These are phyloP conservation scores for Dianthus caryophyllus DNA, from an alignment of 148 eudicot genomes.

Conservation along the genomic window DNA sequence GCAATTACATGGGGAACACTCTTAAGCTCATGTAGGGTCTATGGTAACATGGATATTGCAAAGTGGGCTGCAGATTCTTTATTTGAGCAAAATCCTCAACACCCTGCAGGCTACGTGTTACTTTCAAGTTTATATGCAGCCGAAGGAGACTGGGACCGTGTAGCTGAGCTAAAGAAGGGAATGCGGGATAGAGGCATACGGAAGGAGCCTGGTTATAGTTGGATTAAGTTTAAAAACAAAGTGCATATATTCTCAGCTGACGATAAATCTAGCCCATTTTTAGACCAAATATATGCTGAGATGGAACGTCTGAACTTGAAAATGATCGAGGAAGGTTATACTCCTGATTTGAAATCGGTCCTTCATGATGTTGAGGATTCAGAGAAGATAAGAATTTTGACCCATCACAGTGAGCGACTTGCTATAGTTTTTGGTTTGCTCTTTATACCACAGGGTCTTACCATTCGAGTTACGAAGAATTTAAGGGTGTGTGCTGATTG, in stretches of 20 bases:
- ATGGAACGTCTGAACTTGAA: conserved; percentile 50
- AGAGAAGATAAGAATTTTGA: conserved; percentile 73
- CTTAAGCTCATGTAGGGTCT: conserved; percentile 81
- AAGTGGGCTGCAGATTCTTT: conserved; percentile 89
- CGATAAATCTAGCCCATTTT: conserved; percentile 71
- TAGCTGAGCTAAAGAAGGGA: conserved; percentile 62
- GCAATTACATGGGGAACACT: conserved; percentile 80
- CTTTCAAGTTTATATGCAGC: conserved; percentile 77
- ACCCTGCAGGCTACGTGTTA: conserved; percentile 80
- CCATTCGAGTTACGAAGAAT: conserved; percentile 82
- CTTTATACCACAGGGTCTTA: conserved; percentile 55
- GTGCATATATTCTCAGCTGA: conserved; percentile 83
- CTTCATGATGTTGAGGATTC: conserved; percentile 73
- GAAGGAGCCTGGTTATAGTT: conserved; percentile 87
- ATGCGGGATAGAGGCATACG: conserved; percentile 71
- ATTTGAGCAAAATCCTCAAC: conserved; percentile 63
- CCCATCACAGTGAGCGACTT: conserved; percentile 85
- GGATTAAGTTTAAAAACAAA: conserved; percentile 80
- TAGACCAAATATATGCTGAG: conserved; percentile 55
- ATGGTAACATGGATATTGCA: conserved; percentile 64
- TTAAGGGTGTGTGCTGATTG: conserved; percentile 94
- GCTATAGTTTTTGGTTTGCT: conserved; percentile 92
- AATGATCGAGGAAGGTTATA: conserved; percentile 74
- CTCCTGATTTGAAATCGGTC: conserved; percentile 62
- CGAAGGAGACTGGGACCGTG: conserved; percentile 72